Conservation (phyloP, 2,329 filamentous ascomycete species). For the Cercospora sesami region DNA sequence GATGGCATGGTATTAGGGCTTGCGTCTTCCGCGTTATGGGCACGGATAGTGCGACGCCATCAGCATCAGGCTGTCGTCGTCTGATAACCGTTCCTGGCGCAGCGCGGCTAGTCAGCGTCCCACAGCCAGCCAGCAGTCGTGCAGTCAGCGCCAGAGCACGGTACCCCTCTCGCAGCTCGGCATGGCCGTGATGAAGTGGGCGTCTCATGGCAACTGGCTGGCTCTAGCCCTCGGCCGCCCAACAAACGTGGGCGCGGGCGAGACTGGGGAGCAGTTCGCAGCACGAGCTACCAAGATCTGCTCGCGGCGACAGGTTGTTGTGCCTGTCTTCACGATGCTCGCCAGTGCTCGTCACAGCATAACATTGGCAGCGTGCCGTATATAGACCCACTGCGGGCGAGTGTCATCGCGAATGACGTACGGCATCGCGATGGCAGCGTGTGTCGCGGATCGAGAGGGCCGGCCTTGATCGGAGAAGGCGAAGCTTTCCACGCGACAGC, state of each 20-base stretch:
- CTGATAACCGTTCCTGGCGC: slow-evolving; percentile 3
- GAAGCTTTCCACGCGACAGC: slow-evolving; percentile 15
- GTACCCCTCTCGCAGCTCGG: neutral
- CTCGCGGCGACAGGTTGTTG: neutral
- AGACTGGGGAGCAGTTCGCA: neutral
- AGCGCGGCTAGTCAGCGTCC: slow-evolving; percentile 3
- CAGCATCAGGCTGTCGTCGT: slow-evolving; percentile 4
- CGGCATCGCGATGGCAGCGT: slow-evolving; percentile 6
- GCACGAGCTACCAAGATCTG: neutral
- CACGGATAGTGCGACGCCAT: slow-evolving; percentile 6
- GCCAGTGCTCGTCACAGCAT: neutral
- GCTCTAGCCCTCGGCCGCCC: neutral
- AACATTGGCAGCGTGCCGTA: slow-evolving; percentile 1
- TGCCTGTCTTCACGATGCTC: neutral
- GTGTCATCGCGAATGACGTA: slow-evolving; percentile 18
- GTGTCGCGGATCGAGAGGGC: slow-evolving; percentile 8
- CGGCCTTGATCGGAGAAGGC: slow-evolving; percentile 14
- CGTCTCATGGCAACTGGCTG: slow-evolving; percentile 1
- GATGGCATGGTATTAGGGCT: neutral
- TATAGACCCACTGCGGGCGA: slow-evolving; percentile 7
- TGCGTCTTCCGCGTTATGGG: neutral
- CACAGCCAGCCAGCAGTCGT: neutral
- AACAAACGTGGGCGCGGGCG: neutral
- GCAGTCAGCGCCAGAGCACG: neutral
- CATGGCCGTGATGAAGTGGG: neutral